These are phyloP conservation scores for Suhomyces ambrosiae DNA, from an alignment of 1,139 yeast species.

Conservation along the genomic window DNA sequence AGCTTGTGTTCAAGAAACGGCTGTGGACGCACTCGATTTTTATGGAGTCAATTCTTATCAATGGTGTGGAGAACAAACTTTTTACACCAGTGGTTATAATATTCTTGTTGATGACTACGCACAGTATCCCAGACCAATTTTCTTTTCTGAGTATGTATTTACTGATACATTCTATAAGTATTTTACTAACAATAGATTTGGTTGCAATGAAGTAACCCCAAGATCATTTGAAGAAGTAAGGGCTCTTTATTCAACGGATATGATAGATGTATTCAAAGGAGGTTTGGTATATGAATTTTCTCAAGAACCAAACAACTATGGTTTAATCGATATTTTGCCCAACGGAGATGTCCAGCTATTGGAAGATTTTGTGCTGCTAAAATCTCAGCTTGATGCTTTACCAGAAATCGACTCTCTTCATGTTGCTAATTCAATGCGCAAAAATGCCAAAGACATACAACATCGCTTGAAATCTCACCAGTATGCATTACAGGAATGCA, in stretches of 20 bases:
- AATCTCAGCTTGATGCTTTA: slow-evolving; percentile 45
- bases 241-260: slow-evolving; percentile 67
- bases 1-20: slow-evolving; percentile 68
- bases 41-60: slow-evolving; percentile 95
- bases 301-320: slow-evolving; percentile 87
- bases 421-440: slow-evolving; percentile 29
- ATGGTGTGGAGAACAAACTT: slow-evolving; percentile 94
- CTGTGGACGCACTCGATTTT: slow-evolving; percentile 72
- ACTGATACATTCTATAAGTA: not conserved
- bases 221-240: slow-evolving; percentile 78
- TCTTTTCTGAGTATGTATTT: slow-evolving; percentile 73
- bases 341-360: slow-evolving; percentile 59
- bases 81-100: slow-evolving; percentile 80
- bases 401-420: slow-evolving; percentile 30
- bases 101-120: slow-evolving; percentile 70
- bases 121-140: slow-evolving; percentile 72
- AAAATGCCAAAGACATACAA: slow-evolving; percentile 29
- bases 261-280: slow-evolving; percentile 85
- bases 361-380: slow-evolving; percentile 56
- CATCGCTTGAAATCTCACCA: slow-evolving; percentile 27
- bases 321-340: slow-evolving; percentile 65
- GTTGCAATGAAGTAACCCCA: slow-evolving; percentile 85
- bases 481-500: slow-evolving; percentile 42
- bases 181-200: slow-evolving; percentile 39
- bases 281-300: slow-evolving; percentile 92